Evolutionary conservation across 441 rosid species (phyloP), one percentile per base, ranked within the genome.

Genomic region (Adansonia rubrostipa): DNA sequence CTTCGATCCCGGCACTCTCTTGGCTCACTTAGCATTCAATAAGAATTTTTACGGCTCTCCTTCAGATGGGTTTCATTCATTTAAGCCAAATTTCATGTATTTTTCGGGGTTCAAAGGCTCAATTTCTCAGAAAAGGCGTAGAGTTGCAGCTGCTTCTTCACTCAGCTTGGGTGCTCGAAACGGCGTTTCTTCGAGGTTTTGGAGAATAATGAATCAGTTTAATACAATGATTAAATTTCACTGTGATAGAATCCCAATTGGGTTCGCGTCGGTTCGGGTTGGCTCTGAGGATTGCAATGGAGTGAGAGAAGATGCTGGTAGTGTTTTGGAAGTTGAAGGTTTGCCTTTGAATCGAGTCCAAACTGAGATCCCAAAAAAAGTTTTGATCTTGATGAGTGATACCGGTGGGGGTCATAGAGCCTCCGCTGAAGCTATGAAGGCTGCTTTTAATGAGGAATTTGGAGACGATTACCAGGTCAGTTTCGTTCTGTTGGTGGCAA

Each of bases 391-490:
- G 91, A 96, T 96, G 99, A 96, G 97, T 77, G 98, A 96, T 72
- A 96, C 99, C 4, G 98, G 99, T 24, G 99, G 99, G 5, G 99
- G 99, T 58, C 99, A 96, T 68, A 73, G 99, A 81, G 97, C 99
- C 66, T 96, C 99, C 17, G 99, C 99, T 3, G 98, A 96, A 82
- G 99, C 99, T 53, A 94, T 96, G 36, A 94, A 85, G 84, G 87
- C 96, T 14, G 95, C 99, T 1, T 94, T 94, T 66, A 60, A 87
- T 54, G 92, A 96, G 74, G 93, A 87, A 79, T 96, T 86, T 76
- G 98, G 99, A 7, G 91, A 91, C 58, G 92, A 89, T 15, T 96
- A 96, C 80, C 90, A 92, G 97, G 99, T 93, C 80, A 82, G 92
- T 74, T 69, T 45, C 42, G 67, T 62, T 81, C 48, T 74, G 74